Percentiles rank a stretch among this genome's conserved stretches.
phyloP scores from a whole-genome alignment of 805 yeast genomes.

The Isabelozyma gotoi region DNA sequence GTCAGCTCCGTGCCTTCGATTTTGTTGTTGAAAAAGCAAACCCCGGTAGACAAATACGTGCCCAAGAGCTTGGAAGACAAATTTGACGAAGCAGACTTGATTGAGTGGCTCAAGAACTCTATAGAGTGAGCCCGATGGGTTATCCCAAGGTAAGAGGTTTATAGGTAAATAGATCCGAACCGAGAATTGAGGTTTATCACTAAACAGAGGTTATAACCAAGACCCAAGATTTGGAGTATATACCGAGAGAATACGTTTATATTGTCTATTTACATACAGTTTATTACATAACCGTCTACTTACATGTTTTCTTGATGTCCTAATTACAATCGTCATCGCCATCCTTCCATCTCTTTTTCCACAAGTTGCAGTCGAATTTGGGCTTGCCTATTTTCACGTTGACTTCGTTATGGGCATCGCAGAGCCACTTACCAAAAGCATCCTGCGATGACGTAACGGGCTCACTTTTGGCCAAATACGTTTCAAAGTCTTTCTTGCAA shows the following conservation, averaged over 20 bases:
- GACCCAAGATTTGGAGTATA: too few species aligned
- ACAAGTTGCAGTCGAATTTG: slow-evolving; percentile 77
- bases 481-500: slow-evolving; percentile 83
- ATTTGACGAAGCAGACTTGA: slow-evolving; percentile 27
- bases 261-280: neutral
- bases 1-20: slow-evolving; percentile 62
- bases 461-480: slow-evolving; percentile 52
- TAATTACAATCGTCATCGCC: slow-evolving; percentile 77
- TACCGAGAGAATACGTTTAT: too few species aligned
- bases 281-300: neutral
- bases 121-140: neutral
- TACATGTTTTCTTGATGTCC: slow-evolving; percentile 19
- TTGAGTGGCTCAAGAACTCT: slow-evolving; percentile 25
- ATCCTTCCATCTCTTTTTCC: slow-evolving; percentile 94
- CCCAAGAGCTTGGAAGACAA: slow-evolving; percentile 14
- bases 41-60: slow-evolving; percentile 42
- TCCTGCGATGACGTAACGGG: slow-evolving; percentile 69
- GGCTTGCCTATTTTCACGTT: slow-evolving; percentile 85
- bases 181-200: too few species aligned
- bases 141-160: too few species aligned
- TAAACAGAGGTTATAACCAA: too few species aligned
- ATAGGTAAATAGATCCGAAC: too few species aligned
- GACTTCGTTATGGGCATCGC: slow-evolving; percentile 95
- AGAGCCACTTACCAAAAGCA: slow-evolving; percentile 84
- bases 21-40: slow-evolving; percentile 64